Base-by-base conservation (phyloP, 805 yeast genomes). In the Kodamaea hsintzibuensis region DNA sequence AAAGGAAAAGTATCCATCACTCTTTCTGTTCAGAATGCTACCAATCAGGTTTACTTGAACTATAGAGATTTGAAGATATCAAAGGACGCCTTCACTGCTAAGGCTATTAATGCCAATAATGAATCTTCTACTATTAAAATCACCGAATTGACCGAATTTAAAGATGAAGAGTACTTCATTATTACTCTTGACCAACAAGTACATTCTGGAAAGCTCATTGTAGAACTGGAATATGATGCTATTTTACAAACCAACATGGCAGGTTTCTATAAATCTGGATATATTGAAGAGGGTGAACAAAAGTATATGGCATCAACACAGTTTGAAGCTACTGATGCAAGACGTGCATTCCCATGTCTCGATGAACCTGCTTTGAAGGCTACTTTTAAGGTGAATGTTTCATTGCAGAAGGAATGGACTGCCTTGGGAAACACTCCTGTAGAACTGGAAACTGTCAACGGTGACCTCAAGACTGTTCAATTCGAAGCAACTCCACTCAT, bases 161-260 rank as follows among this genome's bases (percentile, higher is more conserved):
- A 75, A 44, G 83, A 83, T 19, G 76, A 79, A 56, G 96, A 93
- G 73, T 80, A 83, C 42, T 83, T 84, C 47, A 79, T 81, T 47
- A 78, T 91, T 65, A 73, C 75, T 48, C 82, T 92, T 56, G 81
- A 75, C 48, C 60, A 67, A n/a, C 58, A 61, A 17, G 49, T 61
- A 74, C 17, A 45, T 57, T 14, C 66, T 61, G 51, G 49, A 9
- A 48, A 58, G 9, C 57, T 72, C 17, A 25, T 51, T 4, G 69
- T 78, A 17, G 58, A 62, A 3, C 61, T 81, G 12, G 55, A 60
- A 2, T 82, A 73, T 61, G 59, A 58, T 17, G 85, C 81, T 35
- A 60, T 59, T n/a, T 73, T 82, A 58, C 81, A 81, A 63, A 73
- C 76, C 17, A 82, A 82, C 59, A 81, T 82, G 85, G 79, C 80